phyloP scores from a whole-genome alignment of 495 filamentous ascomycete species.

The Penicillium alfredii region DNA sequence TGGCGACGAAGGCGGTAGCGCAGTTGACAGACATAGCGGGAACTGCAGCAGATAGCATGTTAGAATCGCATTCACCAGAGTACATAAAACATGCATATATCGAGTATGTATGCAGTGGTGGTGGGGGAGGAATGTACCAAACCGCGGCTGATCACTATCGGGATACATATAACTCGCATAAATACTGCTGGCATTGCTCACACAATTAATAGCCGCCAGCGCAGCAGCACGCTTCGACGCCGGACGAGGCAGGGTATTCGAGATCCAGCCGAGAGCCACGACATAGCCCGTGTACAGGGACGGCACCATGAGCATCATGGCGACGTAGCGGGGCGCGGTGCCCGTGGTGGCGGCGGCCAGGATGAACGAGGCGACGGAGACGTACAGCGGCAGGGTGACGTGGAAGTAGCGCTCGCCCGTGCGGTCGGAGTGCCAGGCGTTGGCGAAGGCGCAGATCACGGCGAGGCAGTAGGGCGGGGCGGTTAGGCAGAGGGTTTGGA shows the following conservation, averaged over 20 bases:
- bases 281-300: conserved; percentile 55
- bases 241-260: conserved; percentile 73
- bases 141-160: conserved; percentile 28
- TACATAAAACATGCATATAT: too few relatives aligned
- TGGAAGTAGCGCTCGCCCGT: conserved; percentile 77
- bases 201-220: conserved; percentile 73
- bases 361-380: conserved; percentile 69
- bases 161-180: conserved; percentile 76
- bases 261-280: conserved; percentile 72
- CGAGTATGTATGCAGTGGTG: too few relatives aligned
- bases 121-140: conserved; percentile 24
- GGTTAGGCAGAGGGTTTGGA: conserved; percentile 67
- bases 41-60: conserved; percentile 26
- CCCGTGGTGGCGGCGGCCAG: conserved; percentile 62
- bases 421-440: conserved; percentile 73
- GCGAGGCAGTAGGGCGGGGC: conserved; percentile 69
- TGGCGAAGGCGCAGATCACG: conserved; percentile 63
- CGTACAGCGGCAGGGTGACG: conserved; percentile 59
- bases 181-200: conserved; percentile 64
- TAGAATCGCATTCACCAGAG: too few relatives aligned
- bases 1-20: conserved; percentile 58
- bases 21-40: conserved; percentile 74
- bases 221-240: conserved; percentile 79
- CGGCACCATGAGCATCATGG: conserved; percentile 78
- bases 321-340: conserved; percentile 63